These are phyloP conservation scores for Rhodotorula sp. DNA, from an alignment of 1,284 basidiomycete species.

Conservation along the genomic window DNA sequence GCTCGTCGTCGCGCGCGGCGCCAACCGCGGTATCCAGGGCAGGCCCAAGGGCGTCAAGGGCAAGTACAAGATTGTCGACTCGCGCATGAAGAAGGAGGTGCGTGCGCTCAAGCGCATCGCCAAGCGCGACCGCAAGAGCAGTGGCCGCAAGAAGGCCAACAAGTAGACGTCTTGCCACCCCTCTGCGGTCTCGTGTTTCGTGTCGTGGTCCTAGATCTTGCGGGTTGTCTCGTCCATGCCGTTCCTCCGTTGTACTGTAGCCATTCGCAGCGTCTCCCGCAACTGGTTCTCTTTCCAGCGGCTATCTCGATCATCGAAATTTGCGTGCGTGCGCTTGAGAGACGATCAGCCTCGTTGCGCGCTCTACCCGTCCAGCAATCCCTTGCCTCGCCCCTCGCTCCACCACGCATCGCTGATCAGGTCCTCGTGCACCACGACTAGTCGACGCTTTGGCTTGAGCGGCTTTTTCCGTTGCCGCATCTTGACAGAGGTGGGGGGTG, in stretches of 20 bases:
- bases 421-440: slow-evolving; percentile 71
- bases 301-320: too few species aligned
- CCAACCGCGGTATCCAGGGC: slow-evolving; percentile 85
- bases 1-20: slow-evolving; percentile 88
- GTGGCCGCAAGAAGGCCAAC: slow-evolving; percentile 42
- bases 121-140: slow-evolving; percentile 45
- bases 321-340: not conserved
- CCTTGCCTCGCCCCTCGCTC: slow-evolving; percentile 55
- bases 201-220: not conserved
- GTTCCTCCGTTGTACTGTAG: not conserved
- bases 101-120: slow-evolving; percentile 47
- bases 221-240: not conserved
- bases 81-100: slow-evolving; percentile 40
- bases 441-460: slow-evolving; percentile 52
- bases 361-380: slow-evolving; percentile 13
- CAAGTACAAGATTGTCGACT: slow-evolving; percentile 73
- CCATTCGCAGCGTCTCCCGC: not conserved
- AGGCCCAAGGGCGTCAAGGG: slow-evolving; percentile 94
- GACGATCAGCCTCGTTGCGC: not conserved
- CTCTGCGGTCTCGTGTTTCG: not conserved
- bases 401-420: slow-evolving; percentile 81
- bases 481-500: slow-evolving; percentile 26
- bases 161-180: not conserved
- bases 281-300: not conserved
- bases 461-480: slow-evolving; percentile 23